A percentile compares a stretch with the other conserved stretches of the same genome.
These are phyloP conservation scores for Sclerospora graminicola DNA, from an alignment of 352 stramenopile genomes.

Conservation along the genomic window DNA sequence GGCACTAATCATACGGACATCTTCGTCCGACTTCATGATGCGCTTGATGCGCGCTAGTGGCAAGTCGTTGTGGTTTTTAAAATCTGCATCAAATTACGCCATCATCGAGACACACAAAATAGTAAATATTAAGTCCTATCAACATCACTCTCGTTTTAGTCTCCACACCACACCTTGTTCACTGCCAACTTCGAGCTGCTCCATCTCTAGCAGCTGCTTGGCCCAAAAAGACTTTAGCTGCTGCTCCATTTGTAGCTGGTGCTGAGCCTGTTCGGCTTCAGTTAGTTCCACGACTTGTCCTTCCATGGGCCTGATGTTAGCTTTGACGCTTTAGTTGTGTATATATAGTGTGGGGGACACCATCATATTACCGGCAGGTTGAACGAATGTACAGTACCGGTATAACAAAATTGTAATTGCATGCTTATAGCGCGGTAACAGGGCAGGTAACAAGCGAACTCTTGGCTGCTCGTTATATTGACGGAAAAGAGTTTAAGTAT, in stretches of 20 bases:
- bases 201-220: conserved; percentile 88
- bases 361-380: too few species aligned
- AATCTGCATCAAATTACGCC: conserved; percentile 34
- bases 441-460: too few species aligned
- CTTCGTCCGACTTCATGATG: conserved; percentile 94
- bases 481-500: too few species aligned
- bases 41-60: conserved; percentile 92
- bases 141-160: neutral
- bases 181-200: conserved; percentile 85
- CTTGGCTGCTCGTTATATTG: too few species aligned
- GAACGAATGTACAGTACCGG: too few species aligned
- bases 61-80: conserved; percentile 80
- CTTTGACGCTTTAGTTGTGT: too few species aligned
- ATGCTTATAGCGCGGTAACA: too few species aligned
- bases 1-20: conserved; percentile 90
- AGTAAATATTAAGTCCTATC: neutral
- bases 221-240: conserved; percentile 90
- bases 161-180: conserved; percentile 84
- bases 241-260: conserved; percentile 82
- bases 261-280: conserved; percentile 74
- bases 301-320: conserved; percentile 35
- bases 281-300: conserved; percentile 82
- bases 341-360: too few species aligned
- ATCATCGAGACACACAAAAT: conserved; percentile 1
- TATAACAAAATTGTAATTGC: too few species aligned